phyloP scores from a whole-genome alignment of 2,329 filamentous ascomycete species.

The Spiromastix sp. region DNA sequence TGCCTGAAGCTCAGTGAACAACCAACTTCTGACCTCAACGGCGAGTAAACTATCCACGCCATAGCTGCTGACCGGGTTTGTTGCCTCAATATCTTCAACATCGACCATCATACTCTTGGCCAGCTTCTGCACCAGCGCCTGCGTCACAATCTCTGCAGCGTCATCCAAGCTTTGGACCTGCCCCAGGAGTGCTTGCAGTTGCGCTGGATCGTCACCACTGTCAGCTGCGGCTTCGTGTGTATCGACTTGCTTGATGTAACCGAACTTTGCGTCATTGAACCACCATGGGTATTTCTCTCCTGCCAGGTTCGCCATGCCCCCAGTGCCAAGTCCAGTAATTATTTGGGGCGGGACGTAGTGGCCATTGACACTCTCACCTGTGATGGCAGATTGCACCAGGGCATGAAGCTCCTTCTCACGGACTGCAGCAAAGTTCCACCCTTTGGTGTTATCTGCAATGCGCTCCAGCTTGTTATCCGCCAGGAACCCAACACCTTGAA shows the following conservation, averaged over 20 bases:
- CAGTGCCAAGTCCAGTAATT: conserved; percentile 3
- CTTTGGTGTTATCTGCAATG: conserved; percentile 3
- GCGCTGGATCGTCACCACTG: neutral
- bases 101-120: neutral
- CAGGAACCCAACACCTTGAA: conserved; percentile 16
- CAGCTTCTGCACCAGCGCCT: conserved; percentile 2
- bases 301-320: neutral
- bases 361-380: conserved; percentile 2
- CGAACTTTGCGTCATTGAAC: conserved; percentile 5
- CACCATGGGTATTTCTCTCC: neutral
- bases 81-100: neutral
- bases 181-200: neutral
- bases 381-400: conserved; percentile 3
- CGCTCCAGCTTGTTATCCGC: conserved; percentile 6
- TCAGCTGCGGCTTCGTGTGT: neutral
- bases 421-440: conserved; percentile 3
- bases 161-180: neutral
- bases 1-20: conserved; percentile 9
- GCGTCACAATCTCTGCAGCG: conserved; percentile 3
- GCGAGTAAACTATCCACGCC: conserved; percentile 12
- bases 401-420: conserved; percentile 6
- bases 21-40: conserved; percentile 13
- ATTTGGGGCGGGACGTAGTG: conserved; percentile 5
- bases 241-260: neutral
- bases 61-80: neutral